Evolutionary conservation across 169 alveolate species (phyloP).

Genomic region (Plasmodium knowlesi): DNA sequence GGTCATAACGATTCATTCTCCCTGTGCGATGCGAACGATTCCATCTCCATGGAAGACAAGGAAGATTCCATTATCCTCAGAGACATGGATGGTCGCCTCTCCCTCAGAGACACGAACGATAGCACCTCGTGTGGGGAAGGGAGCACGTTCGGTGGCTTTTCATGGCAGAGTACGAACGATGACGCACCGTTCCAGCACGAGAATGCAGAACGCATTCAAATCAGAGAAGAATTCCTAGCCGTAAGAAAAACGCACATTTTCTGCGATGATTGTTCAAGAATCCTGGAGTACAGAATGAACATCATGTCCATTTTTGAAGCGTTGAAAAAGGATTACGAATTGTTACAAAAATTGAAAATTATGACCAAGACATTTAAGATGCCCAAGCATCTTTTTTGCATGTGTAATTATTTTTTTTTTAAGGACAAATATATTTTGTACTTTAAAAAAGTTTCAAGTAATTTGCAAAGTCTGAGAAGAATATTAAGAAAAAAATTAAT

Average conservation of each 20-base stretch:
- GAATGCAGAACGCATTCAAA: background rate
- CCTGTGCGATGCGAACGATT: background rate
- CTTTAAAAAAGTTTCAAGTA: conserved; percentile 46
- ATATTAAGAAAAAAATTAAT: conserved; percentile 22
- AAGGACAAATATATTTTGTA: conserved; percentile 48
- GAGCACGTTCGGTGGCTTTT: background rate
- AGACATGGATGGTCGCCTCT: background rate
- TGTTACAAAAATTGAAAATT: conserved; percentile 22
- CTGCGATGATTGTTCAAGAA: conserved; percentile 38
- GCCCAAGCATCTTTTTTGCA: conserved; percentile 22
- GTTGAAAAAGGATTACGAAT: conserved; percentile 38
- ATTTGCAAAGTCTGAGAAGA: conserved; percentile 26
- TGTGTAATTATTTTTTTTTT: conserved; percentile 71
- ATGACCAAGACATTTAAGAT: background rate
- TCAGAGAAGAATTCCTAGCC: conserved; percentile 12
- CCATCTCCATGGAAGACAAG: background rate
- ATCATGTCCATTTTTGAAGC: conserved; percentile 8
- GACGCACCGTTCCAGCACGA: background rate
- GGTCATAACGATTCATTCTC: background rate
- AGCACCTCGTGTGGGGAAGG: background rate
- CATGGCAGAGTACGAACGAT: background rate
- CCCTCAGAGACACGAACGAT: background rate
- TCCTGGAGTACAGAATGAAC: conserved; percentile 16
- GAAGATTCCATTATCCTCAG: background rate
- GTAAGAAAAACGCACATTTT: conserved; percentile 59